Conservation (phyloP, 2,329 filamentous ascomycete genomes). For the Coniochaeta prunicola region DNA sequence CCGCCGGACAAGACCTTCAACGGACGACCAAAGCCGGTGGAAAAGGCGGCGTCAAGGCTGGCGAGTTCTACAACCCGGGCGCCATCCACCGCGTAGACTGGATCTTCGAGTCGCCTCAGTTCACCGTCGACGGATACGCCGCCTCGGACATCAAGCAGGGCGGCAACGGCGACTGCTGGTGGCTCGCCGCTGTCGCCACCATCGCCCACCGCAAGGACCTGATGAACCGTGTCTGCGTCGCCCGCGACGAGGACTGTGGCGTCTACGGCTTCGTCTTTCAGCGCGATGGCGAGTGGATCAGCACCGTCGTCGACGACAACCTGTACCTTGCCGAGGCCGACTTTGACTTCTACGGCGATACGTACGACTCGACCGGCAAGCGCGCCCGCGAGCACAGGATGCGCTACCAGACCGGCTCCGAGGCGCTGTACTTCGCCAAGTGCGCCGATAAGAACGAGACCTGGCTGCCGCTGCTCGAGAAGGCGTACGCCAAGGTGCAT, state of each 20-base stretch:
- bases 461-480: slow-evolving; percentile 66
- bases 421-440: slow-evolving; percentile 63
- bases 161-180: slow-evolving; percentile 76
- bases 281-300: slow-evolving; percentile 68
- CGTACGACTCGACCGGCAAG: slow-evolving; percentile 43
- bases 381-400: slow-evolving; percentile 53
- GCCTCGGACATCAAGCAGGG: slow-evolving; percentile 76
- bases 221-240: slow-evolving; percentile 68
- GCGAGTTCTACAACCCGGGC: slow-evolving; percentile 20
- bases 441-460: slow-evolving; percentile 64
- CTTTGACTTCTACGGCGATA: slow-evolving; percentile 25
- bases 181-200: slow-evolving; percentile 72
- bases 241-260: slow-evolving; percentile 63
- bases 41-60: slow-evolving; percentile 5
- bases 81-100: slow-evolving; percentile 64
- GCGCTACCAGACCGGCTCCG: slow-evolving; percentile 60
- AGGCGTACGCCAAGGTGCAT: slow-evolving; percentile 71
- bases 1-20: background rate
- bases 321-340: slow-evolving; percentile 47
- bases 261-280: slow-evolving; percentile 85
- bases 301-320: slow-evolving; percentile 51
- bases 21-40: background rate
- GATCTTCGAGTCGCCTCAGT: slow-evolving; percentile 69
- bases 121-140: slow-evolving; percentile 70
- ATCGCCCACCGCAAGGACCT: slow-evolving; percentile 65